Conservation (phyloP, 148 eudicot species). For the Talinum fruticosum region DNA sequence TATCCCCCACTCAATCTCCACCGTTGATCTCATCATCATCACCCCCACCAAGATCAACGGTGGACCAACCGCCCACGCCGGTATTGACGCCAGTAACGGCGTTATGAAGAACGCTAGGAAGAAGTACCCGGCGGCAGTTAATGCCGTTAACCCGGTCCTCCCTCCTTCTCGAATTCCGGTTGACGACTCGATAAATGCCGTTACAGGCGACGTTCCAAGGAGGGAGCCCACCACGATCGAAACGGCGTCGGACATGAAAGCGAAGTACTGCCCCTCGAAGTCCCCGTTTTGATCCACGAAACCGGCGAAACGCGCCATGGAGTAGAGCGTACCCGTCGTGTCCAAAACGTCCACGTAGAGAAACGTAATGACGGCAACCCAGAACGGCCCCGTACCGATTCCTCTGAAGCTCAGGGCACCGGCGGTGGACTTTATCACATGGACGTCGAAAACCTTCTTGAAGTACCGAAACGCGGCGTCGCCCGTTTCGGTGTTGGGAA, state of each 20-base stretch:
- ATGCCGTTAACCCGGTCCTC: slow-evolving; percentile 76
- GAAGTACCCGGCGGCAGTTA: slow-evolving; percentile 72
- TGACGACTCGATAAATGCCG: slow-evolving; percentile 82
- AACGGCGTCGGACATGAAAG: slow-evolving; percentile 87
- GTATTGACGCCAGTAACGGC: slow-evolving; percentile 86
- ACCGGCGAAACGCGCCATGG: slow-evolving; percentile 92
- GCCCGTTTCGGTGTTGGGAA: slow-evolving; percentile 65
- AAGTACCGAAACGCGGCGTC: slow-evolving; percentile 60
- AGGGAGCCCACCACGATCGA: slow-evolving; percentile 77
- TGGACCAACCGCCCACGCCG: slow-evolving; percentile 98
- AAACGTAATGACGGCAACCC: slow-evolving; percentile 84
- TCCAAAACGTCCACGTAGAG: slow-evolving; percentile 85
- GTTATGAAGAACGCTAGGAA: slow-evolving; percentile 74
- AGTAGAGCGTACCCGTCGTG: slow-evolving; percentile 78
- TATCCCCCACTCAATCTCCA: slow-evolving; percentile 85
- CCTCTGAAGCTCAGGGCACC: slow-evolving; percentile 65
- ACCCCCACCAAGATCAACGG: slow-evolving; percentile 88
- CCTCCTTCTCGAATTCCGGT: slow-evolving; percentile 94
- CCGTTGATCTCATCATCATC: slow-evolving; percentile 85
- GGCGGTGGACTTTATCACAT: slow-evolving; percentile 63
- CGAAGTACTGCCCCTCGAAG: slow-evolving; percentile 86
- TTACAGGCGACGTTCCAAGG: slow-evolving; percentile 85
- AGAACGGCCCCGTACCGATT: slow-evolving; percentile 53
- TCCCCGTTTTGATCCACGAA: slow-evolving; percentile 64
- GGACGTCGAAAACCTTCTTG: slow-evolving; percentile 69